Conservation (phyloP, 2,329 filamentous ascomycete species). For the Bipolaris cookei region DNA sequence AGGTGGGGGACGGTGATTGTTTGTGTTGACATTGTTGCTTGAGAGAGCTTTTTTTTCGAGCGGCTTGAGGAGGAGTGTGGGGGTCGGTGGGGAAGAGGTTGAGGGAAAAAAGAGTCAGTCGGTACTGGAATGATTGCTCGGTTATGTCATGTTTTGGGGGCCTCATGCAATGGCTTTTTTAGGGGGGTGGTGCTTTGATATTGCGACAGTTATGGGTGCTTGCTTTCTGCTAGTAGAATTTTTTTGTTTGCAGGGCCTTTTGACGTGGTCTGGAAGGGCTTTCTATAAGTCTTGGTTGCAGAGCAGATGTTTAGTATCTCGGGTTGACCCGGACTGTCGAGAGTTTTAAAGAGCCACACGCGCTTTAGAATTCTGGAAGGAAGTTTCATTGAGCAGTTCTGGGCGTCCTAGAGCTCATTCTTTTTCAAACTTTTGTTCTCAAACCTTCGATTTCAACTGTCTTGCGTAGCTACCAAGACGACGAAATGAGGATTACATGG, state of each 20-base stretch:
- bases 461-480: not conserved
- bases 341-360: not conserved
- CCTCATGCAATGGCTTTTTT: not conserved
- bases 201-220: no score
- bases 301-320: not conserved
- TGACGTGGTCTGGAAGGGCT: not conserved
- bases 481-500: not conserved
- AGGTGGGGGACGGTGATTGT: conserved; percentile 57
- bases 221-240: not conserved
- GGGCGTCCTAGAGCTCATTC: not conserved
- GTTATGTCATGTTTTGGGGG: not conserved
- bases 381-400: not conserved
- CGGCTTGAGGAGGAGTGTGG: not conserved
- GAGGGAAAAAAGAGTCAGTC: not conserved
- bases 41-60: not conserved
- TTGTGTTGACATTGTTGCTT: conserved; percentile 38
- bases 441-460: not conserved
- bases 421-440: no score
- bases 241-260: not conserved
- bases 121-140: not conserved
- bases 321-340: not conserved
- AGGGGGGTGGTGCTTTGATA: not conserved
- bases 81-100: not conserved
- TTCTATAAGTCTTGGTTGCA: no score
- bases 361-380: not conserved